Evolutionary conservation across 345 rosid species (phyloP).

Genomic region (Syzygium oleosum): DNA sequence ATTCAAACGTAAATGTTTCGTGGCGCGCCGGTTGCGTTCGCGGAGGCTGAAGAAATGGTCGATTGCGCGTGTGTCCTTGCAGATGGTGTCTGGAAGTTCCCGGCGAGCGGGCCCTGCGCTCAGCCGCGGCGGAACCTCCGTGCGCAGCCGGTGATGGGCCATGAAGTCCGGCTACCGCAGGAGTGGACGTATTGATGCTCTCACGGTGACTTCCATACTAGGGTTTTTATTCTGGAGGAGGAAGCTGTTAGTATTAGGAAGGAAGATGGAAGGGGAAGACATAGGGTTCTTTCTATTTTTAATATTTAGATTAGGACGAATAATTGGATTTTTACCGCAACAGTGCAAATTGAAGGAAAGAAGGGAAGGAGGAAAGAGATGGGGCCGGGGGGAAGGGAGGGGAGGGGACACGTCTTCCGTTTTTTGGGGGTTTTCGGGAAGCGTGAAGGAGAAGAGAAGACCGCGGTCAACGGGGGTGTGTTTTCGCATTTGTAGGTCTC

Average conservation of each 20-base stretch:
- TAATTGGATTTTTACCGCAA: not conserved
- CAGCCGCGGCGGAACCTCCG: conserved; percentile 18
- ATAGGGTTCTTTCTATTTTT: not conserved
- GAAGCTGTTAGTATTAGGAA: not conserved
- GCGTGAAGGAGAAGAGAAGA: not conserved
- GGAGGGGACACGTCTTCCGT: not conserved
- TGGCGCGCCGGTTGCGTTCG: not conserved
- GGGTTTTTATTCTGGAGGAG: not conserved
- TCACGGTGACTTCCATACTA: not conserved
- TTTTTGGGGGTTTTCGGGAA: not conserved
- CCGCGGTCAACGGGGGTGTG: not conserved
- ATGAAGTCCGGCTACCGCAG: conserved; percentile 44
- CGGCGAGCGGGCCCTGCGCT: not conserved
- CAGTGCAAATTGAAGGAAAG: not conserved
- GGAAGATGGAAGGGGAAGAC: not conserved
- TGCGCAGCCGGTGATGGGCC: conserved; percentile 15
- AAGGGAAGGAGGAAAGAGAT: not conserved
- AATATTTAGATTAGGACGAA: not conserved
- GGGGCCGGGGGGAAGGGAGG: not conserved
- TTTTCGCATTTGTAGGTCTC: not conserved
- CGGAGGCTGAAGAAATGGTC: not conserved
- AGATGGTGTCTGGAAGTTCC: conserved; percentile 13
- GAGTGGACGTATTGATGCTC: conserved; percentile 60
- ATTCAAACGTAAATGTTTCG: not conserved
- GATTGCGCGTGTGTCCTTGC: not conserved